phyloP scores from a whole-genome alignment of 148 eudicot genomes.

The Diospyros kaki region DNA sequence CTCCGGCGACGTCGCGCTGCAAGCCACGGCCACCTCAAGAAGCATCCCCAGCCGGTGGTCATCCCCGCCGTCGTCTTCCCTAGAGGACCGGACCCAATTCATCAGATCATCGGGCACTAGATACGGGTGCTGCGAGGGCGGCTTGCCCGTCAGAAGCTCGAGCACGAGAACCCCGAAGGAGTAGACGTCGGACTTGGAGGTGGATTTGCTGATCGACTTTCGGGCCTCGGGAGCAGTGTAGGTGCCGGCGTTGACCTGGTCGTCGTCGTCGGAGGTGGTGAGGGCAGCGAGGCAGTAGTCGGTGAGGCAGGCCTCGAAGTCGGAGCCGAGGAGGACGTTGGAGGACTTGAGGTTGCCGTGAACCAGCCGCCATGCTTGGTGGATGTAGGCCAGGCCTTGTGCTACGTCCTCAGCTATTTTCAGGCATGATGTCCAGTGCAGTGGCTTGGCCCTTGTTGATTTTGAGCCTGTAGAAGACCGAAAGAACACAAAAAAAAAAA shows the following conservation, averaged over 20 bases:
- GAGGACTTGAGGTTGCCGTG: constrained; percentile 16
- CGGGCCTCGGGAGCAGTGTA: constrained; percentile 6
- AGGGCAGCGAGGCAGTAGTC: constrained; percentile 13
- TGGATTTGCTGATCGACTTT: neutral
- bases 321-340: constrained; percentile 16
- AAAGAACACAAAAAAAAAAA: neutral
- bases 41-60: constrained; percentile 10
- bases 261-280: neutral
- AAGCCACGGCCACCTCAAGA: constrained; percentile 4
- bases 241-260: neutral
- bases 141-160: constrained; percentile 9
- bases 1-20: neutral
- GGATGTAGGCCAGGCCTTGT: constrained; percentile 77
- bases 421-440: constrained; percentile 89
- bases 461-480: constrained; percentile 41
- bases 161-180: constrained; percentile 8
- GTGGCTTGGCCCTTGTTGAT: constrained; percentile 68
- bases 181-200: constrained; percentile 10
- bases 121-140: constrained; percentile 1
- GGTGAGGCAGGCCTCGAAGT: constrained; percentile 6
- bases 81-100: constrained; percentile 7
- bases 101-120: neutral
- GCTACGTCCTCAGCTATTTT: constrained; percentile 85
- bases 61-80: constrained; percentile 3
- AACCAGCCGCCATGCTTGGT: constrained; percentile 72